These are phyloP conservation scores for Cinchona pubescens DNA, from an alignment of 257 asterid species.

Conservation along the genomic window DNA sequence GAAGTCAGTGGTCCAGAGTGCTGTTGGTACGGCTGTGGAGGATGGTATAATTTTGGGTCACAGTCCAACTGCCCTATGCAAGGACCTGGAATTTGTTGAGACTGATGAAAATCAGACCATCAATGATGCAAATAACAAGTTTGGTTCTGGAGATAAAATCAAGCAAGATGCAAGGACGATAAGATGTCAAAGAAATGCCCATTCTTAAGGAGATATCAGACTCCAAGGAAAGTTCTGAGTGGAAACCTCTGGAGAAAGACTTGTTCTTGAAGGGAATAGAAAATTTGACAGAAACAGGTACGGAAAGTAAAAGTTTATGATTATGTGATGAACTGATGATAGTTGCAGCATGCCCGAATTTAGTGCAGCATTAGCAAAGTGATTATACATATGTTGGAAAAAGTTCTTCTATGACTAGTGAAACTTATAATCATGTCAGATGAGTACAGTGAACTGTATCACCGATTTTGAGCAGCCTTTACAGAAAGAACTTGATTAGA, in stretches of 20 bases:
- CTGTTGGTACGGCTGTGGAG: constrained; percentile 21
- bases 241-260: constrained; percentile 94
- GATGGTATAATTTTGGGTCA: constrained; percentile 25
- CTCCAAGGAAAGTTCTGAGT: constrained; percentile 34
- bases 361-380: not conserved
- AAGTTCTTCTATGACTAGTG: not conserved
- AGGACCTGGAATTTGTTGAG: constrained; percentile 27
- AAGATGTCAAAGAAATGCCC: constrained; percentile 29
- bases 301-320: too few species aligned
- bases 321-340: too few species aligned
- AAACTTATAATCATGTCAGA: not conserved
- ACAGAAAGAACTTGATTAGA: not conserved
- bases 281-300: constrained; percentile 95
- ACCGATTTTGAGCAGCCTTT: not conserved
- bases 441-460: not conserved
- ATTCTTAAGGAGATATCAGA: constrained; percentile 24
- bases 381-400: not conserved
- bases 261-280: constrained; percentile 80
- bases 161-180: constrained; percentile 36
- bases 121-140: constrained; percentile 21
- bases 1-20: constrained; percentile 40
- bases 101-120: constrained; percentile 29
- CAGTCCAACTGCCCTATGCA: constrained; percentile 21
- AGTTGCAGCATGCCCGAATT: not conserved
- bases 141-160: constrained; percentile 21